Base-by-base conservation (phyloP, 345 rosid genomes). In the Orychophragmus violaceus region DNA sequence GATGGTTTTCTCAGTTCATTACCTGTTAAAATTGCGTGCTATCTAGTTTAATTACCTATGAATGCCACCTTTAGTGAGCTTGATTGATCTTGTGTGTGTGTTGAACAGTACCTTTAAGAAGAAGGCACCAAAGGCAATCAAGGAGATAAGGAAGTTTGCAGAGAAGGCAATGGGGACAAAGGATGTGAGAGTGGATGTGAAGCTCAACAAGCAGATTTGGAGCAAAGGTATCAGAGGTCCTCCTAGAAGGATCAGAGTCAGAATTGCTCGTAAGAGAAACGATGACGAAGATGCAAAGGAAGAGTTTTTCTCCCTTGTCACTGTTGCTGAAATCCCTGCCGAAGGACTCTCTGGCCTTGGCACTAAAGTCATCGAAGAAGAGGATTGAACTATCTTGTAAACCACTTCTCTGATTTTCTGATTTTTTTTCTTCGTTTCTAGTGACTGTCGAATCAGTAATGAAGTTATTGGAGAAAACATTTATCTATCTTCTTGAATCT, bases 271-370 rank as follows among this genome's bases (percentile, higher is more conserved):
- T 44, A 84, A 57, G 77, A 84, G 89, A 68, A 84, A 84, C 11
- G 89, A 82, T 27, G 85, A 84, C 1, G 89, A 84, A 68, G 89
- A 84, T 41, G 87, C 89, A 1, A 84, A 84, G 75, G 87, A 84
- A 56, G 89, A 84, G 76, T 76, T 84, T 6, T 84, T 70, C 72
- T 84, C 89, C 27, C 83, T 82, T 6, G 87, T 84, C 11, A 82
- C 87, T 1, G 83, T 79, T 41, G 74, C 87, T 0, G 87, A 82
- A 66, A 72, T 81, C 68, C 85, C 85, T 4, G 72, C 83, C 0
- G 81, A 84, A 80, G 87, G 87, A 13, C 46, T 84, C 33, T 70
- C 33, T 59, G 87, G 85, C 3, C 77, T 84, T 56, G 83, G 85
- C 65, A 84, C 89, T 66, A 81, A 77, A 70, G 76, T 77, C 69